Evolutionary conservation across 2,329 filamentous ascomycete species (phyloP).

Genomic region (Massarina eburnea): DNA sequence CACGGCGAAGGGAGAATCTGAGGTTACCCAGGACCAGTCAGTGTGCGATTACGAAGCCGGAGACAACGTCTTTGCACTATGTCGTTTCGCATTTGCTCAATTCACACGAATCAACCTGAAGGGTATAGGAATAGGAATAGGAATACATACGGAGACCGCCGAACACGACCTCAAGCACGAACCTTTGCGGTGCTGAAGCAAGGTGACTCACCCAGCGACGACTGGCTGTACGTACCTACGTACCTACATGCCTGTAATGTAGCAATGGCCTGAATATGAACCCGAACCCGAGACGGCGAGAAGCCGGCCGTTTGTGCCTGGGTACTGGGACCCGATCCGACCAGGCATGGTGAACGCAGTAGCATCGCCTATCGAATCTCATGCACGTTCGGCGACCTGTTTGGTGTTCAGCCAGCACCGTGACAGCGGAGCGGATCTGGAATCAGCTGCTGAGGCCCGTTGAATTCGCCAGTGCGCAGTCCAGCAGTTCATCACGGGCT

Average conservation of each 20-base stretch:
- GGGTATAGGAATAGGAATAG: too few relatives aligned
- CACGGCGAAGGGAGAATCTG: neutral
- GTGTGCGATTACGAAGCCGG: neutral
- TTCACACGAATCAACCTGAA: too few relatives aligned
- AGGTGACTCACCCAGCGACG: too few relatives aligned
- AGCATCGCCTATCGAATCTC: conserved; percentile 7
- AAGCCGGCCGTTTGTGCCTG: conserved; percentile 7
- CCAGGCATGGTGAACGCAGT: conserved; percentile 8
- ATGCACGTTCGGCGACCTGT: neutral
- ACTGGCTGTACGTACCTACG: too few relatives aligned
- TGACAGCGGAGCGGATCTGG: neutral
- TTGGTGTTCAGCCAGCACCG: neutral
- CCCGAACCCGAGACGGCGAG: neutral
- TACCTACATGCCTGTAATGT: too few relatives aligned
- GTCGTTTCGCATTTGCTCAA: too few relatives aligned
- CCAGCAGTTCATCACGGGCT: neutral
- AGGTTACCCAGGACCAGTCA: neutral
- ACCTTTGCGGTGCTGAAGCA: too few relatives aligned
- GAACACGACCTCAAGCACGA: too few relatives aligned
- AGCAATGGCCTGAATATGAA: too few relatives aligned
- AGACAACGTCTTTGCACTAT: neutral
- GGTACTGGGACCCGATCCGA: conserved; percentile 1
- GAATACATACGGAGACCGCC: too few relatives aligned
- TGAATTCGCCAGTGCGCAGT: conserved; percentile 19
- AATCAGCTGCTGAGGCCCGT: conserved; percentile 14